These are phyloP conservation scores for Epicoccum nigrum DNA, from an alignment of 2,329 filamentous ascomycete genomes.

Conservation along the genomic window DNA sequence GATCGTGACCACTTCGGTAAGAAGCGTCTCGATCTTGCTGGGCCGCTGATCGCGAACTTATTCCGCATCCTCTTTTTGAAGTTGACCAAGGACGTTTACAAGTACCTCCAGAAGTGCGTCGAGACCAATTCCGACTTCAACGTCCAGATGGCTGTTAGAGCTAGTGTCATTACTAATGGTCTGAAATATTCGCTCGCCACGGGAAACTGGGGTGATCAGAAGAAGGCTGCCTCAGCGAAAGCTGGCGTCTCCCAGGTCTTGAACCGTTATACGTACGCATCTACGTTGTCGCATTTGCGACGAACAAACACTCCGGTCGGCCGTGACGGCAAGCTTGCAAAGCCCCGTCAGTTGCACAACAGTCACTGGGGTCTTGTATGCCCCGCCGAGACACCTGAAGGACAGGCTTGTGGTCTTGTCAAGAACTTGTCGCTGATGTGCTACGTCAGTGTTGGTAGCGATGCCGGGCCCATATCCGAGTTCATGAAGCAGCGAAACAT, in stretches of 20 bases:
- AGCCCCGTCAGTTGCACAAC: constrained; percentile 96
- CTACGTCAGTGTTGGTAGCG: constrained; percentile 94
- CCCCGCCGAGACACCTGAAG: constrained; percentile 96
- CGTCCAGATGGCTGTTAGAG: constrained; percentile 87
- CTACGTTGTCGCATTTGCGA: constrained; percentile 93
- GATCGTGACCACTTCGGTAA: constrained; percentile 99
- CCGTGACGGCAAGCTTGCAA: constrained; percentile 96
- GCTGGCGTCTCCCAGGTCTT: constrained; percentile 98
- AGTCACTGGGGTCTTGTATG: constrained; percentile 98
- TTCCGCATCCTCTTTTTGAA: constrained; percentile 92
- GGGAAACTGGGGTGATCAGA: constrained; percentile 99
- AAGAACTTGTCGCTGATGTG: constrained; percentile 99
- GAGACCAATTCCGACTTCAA: constrained; percentile 90
- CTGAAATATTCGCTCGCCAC: constrained; percentile 96
- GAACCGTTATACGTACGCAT: constrained; percentile 96
- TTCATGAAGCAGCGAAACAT: constrained; percentile 97
- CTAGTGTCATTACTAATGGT: constrained; percentile 87
- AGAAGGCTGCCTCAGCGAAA: constrained; percentile 93
- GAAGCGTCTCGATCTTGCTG: constrained; percentile 94
- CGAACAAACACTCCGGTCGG: constrained; percentile 98
- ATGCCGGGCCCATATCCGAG: constrained; percentile 86
- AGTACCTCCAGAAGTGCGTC: constrained; percentile 89
- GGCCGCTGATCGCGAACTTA: constrained; percentile 91
- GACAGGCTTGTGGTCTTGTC: constrained; percentile 95
- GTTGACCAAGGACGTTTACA: constrained; percentile 87